A percentile compares a stretch with the other conserved stretches of the same genome.
Evolutionary conservation across 257 asterid species (phyloP).

Genomic region (Cruciata laevipes): DNA sequence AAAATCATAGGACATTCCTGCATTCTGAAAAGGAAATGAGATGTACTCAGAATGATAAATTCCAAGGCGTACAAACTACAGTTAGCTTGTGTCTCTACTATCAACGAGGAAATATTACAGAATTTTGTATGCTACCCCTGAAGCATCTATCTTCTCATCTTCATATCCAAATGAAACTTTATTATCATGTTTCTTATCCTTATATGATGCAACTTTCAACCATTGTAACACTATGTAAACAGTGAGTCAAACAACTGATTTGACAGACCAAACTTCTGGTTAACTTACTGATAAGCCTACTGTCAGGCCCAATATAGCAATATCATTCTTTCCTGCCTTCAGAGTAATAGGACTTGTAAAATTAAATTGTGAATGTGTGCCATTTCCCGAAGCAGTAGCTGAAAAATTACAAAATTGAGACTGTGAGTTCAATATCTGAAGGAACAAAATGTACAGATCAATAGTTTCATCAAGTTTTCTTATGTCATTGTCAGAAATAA

Average conservation of each 20-base stretch:
- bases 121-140: too few species aligned
- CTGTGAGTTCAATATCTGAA: constrained; percentile 5
- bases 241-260: neutral
- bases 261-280: neutral
- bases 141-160: too few species aligned
- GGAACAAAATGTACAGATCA: constrained; percentile 7
- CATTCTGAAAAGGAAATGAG: constrained; percentile 44
- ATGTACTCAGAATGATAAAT: neutral
- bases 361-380: constrained; percentile 54
- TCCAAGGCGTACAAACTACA: neutral
- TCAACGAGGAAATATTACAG: neutral
- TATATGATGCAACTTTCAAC: too few species aligned
- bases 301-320: constrained; percentile 78
- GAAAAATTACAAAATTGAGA: constrained; percentile 31
- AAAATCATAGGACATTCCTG: constrained; percentile 86
- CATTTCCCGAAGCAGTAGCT: constrained; percentile 81
- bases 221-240: neutral
- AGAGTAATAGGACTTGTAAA: constrained; percentile 49
- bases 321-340: constrained; percentile 63
- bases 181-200: too few species aligned
- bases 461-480: neutral
- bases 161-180: too few species aligned
- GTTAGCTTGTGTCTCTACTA: neutral
- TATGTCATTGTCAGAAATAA: neutral
- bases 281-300: constrained; percentile 69